Evolutionary conservation across 1,139 yeast genomes (phyloP).

Genomic region (Hansenula anomala): DNA sequence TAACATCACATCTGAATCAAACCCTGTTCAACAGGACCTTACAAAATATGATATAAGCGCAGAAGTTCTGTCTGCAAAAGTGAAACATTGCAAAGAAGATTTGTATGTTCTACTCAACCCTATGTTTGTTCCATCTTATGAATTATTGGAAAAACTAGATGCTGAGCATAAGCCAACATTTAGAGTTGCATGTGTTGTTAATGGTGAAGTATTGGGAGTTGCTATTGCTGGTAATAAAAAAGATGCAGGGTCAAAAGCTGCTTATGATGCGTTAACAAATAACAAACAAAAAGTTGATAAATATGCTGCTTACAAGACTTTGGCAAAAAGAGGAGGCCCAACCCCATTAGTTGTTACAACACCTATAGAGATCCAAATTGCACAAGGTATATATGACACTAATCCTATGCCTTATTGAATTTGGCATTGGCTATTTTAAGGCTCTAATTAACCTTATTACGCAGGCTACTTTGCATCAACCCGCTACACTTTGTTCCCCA

Average conservation of each 20-base stretch:
- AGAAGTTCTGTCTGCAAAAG: no score
- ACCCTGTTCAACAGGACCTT: no score
- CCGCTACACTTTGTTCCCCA: no score
- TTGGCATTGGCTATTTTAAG: no score
- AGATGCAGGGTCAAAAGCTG: conserved; percentile 73
- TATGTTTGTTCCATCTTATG: conserved; percentile 6
- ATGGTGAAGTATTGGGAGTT: conserved; percentile 38
- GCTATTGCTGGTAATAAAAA: conserved; percentile 57
- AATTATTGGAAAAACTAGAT: neutral
- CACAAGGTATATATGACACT: neutral
- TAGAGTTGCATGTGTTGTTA: conserved; percentile 26
- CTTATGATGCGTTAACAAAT: conserved; percentile 46
- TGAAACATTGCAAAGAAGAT: no score
- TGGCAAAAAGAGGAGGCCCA: neutral
- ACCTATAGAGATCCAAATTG: neutral
- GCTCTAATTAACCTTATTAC: no score
- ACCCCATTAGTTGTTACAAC: neutral
- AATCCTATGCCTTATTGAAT: no score
- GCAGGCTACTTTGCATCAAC: no score
- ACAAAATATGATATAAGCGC: no score
- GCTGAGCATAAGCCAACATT: conserved; percentile 31
- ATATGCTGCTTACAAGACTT: conserved; percentile 1
- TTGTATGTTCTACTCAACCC: conserved; percentile 6
- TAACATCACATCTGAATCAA: no score
- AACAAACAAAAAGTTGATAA: conserved; percentile 17